Base-by-base conservation (phyloP, 345 rosid species). In the Corchorus olitorius region DNA sequence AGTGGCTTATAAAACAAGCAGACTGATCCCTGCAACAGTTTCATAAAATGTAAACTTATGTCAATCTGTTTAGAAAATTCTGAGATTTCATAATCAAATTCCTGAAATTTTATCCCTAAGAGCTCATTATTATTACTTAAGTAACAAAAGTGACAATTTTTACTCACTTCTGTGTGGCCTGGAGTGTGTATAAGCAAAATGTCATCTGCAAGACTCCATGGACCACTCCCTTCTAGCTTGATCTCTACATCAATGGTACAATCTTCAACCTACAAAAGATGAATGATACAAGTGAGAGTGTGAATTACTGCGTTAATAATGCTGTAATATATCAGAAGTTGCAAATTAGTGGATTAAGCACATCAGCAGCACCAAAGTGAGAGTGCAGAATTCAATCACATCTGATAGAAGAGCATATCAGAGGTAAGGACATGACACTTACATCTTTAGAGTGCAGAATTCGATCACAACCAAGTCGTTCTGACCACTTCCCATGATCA, bases 401-500 rank as follows among this genome's bases (percentile, higher is more conserved):
- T 34, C 43, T 8, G 8, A 45, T 17, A 56, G 20, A 61, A 27
- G 19, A 10, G 19, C 27, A 61, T 46, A 64, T 16, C 17, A 4
- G 55, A 61, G 16, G n/a, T 34, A 48, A 61, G 67, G 46, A 49
- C 19, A 17, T 33, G 27, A 16, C 33, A 66, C 53, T 35, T 83
- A 90, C 93, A 50, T 90, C 93, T 81, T 50, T 75, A 49, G 86
- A 82, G 74, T 90, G 93, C 75, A 90, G 77, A 80, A 90, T 85
- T 77, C 93, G 82, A 27, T 81, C 83, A 77, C 76, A 81, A 59
- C 83, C 77, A 72, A 90, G 79, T 61, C 87, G 78, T 72, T 81
- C 84, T 70, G 90, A 79, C 93, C 93, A 90, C 77, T 84, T 88
- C 72, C 72, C 80, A 80, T 90, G 93, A 81, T 90, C 93, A 55